Evolutionary conservation across 768 basidiomycete genomes (phyloP).

Genomic region (Pulveroboletus sp.): DNA sequence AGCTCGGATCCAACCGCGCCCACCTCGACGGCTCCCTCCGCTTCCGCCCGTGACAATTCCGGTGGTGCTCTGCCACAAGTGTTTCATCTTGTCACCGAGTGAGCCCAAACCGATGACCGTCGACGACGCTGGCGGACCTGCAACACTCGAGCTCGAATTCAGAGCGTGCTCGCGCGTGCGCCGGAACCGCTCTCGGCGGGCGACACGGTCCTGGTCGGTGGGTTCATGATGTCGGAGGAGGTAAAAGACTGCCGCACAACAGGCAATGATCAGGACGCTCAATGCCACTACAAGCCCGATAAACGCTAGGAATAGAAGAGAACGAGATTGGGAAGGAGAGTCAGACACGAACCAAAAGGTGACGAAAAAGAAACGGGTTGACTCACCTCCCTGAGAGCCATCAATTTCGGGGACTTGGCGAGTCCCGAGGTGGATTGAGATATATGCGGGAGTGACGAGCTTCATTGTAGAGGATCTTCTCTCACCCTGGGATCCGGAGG

Average conservation of each 20-base stretch:
- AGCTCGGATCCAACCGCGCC: conserved; percentile 49
- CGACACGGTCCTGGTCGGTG: conserved; percentile 36
- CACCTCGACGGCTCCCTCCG: conserved; percentile 19
- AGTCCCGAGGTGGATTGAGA: background rate
- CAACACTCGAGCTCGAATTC: conserved; percentile 8
- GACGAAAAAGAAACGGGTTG: background rate
- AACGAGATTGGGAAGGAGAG: background rate
- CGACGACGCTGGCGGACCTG: conserved; percentile 1
- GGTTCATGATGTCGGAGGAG: conserved; percentile 50
- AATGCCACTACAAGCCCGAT: conserved; percentile 56
- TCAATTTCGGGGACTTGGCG: conserved; percentile 44
- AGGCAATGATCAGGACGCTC: conserved; percentile 47
- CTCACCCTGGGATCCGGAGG: background rate
- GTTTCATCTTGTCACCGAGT: conserved; percentile 26
- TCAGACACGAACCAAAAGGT: background rate
- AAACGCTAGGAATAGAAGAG: conserved; percentile 39
- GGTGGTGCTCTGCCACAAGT: conserved; percentile 21
- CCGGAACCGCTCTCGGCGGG: conserved; percentile 29
- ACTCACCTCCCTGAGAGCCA: conserved; percentile 47
- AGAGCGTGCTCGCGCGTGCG: conserved; percentile 23
- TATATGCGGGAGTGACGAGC: background rate
- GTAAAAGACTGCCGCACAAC: conserved; percentile 50
- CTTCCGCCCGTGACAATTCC: background rate
- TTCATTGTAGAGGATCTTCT: background rate
- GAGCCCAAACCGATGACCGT: conserved; percentile 14